phyloP scores from a whole-genome alignment of 2,329 filamentous ascomycete genomes.

The Nigrograna mackinnonii region DNA sequence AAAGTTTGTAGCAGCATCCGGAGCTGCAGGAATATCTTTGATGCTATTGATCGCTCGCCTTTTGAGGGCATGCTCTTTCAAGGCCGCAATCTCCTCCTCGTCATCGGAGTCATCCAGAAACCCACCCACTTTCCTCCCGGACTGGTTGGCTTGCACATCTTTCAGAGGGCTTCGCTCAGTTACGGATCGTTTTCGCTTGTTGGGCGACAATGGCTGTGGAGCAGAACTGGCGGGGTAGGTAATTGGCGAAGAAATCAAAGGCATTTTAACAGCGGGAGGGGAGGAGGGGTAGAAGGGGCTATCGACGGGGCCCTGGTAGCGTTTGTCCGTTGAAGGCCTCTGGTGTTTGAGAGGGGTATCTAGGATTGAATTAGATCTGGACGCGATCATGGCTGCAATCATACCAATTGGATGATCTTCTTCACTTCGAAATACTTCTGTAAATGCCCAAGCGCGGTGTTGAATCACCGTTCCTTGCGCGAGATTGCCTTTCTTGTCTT shows the following conservation, averaged over 20 bases:
- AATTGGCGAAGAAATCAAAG: conserved; percentile 63
- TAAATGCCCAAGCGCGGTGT: conserved; percentile 52
- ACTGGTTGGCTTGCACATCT: conserved; percentile 36
- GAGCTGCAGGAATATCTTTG: conserved; percentile 25
- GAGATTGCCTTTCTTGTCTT: conserved; percentile 47
- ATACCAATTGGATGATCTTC: conserved; percentile 44
- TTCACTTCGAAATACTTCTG: conserved; percentile 55
- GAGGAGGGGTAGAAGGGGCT: conserved; percentile 44
- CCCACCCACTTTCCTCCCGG: conserved; percentile 36
- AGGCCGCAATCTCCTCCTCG: conserved; percentile 43
- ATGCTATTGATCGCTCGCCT: conserved; percentile 33
- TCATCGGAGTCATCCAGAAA: conserved; percentile 46
- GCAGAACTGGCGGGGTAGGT: conserved; percentile 58
- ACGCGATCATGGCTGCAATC: neutral
- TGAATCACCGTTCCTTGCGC: conserved; percentile 54
- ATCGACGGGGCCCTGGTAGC: conserved; percentile 13
- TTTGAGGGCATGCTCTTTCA: conserved; percentile 42
- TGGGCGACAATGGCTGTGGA: conserved; percentile 36
- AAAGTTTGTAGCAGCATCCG: conserved; percentile 26
- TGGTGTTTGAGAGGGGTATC: conserved; percentile 36
- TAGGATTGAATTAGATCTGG: conserved; percentile 7
- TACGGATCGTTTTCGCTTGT: conserved; percentile 41
- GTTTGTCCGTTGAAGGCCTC: conserved; percentile 11
- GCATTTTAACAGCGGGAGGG: conserved; percentile 61
- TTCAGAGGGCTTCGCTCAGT: conserved; percentile 33